Base-by-base conservation (phyloP, 208 protist species). In the Leishmania lainsoni region DNA sequence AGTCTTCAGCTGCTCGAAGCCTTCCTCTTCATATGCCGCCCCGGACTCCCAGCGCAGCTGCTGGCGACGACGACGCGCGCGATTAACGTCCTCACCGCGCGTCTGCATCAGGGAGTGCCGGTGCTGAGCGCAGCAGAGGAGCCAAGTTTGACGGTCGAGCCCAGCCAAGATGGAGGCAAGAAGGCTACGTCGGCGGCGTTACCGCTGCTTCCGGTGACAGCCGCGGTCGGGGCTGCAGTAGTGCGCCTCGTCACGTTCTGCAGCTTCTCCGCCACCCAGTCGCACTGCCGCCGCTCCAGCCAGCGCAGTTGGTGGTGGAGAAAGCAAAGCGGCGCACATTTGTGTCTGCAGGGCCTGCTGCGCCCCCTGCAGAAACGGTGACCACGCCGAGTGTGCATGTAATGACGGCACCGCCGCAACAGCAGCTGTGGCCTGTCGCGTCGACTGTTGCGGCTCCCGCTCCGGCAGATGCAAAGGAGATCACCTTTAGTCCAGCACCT, bases 241-340 rank as follows among this genome's bases (percentile, higher is more conserved):
- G 89, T 87, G 59, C 84, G 76, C 32, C 80, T 86, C 74, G 86
- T 42, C 87, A 87, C 71, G 79, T 82, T 8, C 70, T 87, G 61
- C 78, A 83, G 17, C 70, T 90, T 5, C 83, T 90, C 42, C 86
- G 85, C 1, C 87, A 94, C 66, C 89, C 91, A 17, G 75, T 83
- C 54, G 89, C 87, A 20, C 29, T 94, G 29, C 89, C 91, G 20
- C 86, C 90, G 66, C 88, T 88, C 78, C 76, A 91, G 49, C 89
- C 89, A 32, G 81, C 87, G n/a, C 66, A 83, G 72, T 81, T 91
- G 42, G 81, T 85, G 51, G 69, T 90, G 20, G 91, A 92, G 75
- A 88, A 81, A 45, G 81, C 83, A 32, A 87, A 86, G 75, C 72
- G 82, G n/a, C 86, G 83, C 26, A 77, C 87, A 29, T 83, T 81